These are phyloP conservation scores for Alnus glutinosa DNA, from an alignment of 306 rosid genomes.

Conservation along the genomic window DNA sequence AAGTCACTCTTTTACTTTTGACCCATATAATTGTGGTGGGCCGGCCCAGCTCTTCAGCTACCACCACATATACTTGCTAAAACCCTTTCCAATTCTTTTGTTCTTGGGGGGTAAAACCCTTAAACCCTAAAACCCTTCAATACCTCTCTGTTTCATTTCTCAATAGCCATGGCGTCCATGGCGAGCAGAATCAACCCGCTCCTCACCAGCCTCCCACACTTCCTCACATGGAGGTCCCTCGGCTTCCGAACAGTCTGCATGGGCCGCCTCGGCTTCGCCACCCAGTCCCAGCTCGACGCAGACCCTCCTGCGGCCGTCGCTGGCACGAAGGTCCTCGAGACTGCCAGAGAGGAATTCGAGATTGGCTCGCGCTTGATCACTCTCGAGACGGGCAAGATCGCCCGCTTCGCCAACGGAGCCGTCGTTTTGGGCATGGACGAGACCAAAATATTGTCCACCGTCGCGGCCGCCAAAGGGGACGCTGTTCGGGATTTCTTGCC, in stretches of 20 bases:
- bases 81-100: not conserved
- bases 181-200: conserved; percentile 53
- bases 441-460: conserved; percentile 77
- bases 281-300: conserved; percentile 44
- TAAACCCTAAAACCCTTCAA: conserved; percentile 39
- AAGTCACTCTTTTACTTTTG: no score
- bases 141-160: not conserved
- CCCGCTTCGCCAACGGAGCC: conserved; percentile 87
- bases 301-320: conserved; percentile 26
- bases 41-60: not conserved
- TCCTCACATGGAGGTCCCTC: conserved; percentile 49
- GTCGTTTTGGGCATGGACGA: conserved; percentile 71
- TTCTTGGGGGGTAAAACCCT: conserved; percentile 15
- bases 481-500: conserved; percentile 79
- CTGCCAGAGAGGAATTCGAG: conserved; percentile 76
- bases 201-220: conserved; percentile 44
- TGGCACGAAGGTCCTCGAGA: conserved; percentile 58
- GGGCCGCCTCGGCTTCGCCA: conserved; percentile 60
- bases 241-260: conserved; percentile 58
- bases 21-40: not conserved
- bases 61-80: not conserved
- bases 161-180: conserved; percentile 45
- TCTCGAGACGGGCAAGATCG: conserved; percentile 77
- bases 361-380: conserved; percentile 65
- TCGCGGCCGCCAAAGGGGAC: conserved; percentile 62